Evolutionary conservation across 306 rosid genomes (phyloP), one percentile per base, ranked within the genome.

Genomic region (Boehmeria nivea): DNA sequence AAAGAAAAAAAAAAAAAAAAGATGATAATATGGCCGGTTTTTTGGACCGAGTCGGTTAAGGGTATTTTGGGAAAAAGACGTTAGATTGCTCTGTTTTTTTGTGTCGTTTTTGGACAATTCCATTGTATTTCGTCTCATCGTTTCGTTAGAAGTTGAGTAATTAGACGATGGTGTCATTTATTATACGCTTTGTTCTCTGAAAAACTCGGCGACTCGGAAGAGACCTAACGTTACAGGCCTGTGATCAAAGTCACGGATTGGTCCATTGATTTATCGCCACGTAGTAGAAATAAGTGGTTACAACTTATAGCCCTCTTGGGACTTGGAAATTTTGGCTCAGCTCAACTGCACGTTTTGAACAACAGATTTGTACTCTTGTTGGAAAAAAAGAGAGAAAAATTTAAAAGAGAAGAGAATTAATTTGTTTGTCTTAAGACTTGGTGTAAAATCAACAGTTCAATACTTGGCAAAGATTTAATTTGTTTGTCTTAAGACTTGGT

Each of bases 201-300:
- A 21, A 24, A 55, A 63, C 61, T 63, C 61, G 65, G 65, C 65
- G 69, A 43, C 69, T 50, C 61, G 70, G 14, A 6, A 33, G 48
- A 20, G 24, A n/a, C 19, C 60, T 43, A 51, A 3, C 2, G 1
- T 17, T 6, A 51, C 65, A 11, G 0, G 24, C 11, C 59, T 40
- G 69, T 56, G 42, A 48, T 2, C 3, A 16, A 60, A 11, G n/a
- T 33, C 16, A 22, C 53, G 1, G 17, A 44, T 23, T 23, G 9
- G 17, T 13, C 16, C 16, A 48, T 23, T n/a, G 4, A 4, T 12
- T 48, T 21, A 2, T 15, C 24, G 53, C 28, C 53, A 23, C 53
- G 53, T 23, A 13, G 31, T 16, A 1, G 10, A 23, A 48, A 22
- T 6, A 22, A 13, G 19, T 52, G 23, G 25, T 9, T 47, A 6